Conservation (phyloP, 2,329 filamentous ascomycete genomes). For the Pseudogymnoascus sp. region DNA sequence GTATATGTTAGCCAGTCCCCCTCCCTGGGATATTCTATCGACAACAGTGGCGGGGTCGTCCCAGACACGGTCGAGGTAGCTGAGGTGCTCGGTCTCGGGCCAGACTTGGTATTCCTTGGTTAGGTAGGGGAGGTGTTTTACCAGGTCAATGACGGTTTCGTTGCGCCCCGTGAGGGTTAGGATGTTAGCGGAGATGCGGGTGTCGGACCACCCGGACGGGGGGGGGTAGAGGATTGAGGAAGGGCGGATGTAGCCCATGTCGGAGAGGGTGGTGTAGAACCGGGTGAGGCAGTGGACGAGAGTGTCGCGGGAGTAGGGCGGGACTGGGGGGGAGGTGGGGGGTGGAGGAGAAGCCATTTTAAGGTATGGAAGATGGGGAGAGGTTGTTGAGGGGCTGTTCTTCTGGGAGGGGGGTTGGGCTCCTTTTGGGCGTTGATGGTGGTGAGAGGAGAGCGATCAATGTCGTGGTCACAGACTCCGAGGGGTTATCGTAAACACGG, state of each 20-base stretch:
- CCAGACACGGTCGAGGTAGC: neutral
- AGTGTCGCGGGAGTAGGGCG: neutral
- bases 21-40: neutral
- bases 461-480: neutral
- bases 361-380: too few species aligned
- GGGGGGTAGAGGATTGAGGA: neutral
- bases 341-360: too few species aligned
- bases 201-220: neutral
- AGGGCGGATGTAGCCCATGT: neutral
- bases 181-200: neutral
- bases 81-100: neutral
- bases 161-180: neutral
- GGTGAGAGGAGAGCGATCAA: neutral
- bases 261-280: neutral
- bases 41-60: neutral
- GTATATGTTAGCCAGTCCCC: neutral
- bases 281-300: neutral
- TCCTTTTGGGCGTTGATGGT: neutral
- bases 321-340: too few species aligned
- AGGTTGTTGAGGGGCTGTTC: neutral
- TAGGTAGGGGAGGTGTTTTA: neutral
- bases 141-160: neutral
- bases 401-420: neutral
- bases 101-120: neutral
- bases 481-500: neutral